These are phyloP conservation scores for Peronospora belbahrii DNA, from an alignment of 352 stramenopile species.

Conservation along the genomic window DNA sequence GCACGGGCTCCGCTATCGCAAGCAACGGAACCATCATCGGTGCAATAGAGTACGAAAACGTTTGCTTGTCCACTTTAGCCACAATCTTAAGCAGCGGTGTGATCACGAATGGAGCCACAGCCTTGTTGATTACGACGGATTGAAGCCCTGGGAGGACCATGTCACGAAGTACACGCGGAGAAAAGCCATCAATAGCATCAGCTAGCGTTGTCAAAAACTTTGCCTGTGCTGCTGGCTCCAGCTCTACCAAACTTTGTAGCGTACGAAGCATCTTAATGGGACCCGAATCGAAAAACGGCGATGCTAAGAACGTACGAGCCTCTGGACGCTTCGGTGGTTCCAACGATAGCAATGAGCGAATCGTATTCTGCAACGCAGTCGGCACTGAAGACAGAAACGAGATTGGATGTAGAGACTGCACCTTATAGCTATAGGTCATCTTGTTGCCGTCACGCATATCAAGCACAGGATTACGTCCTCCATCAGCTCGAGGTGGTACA, in stretches of 20 bases:
- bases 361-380: conserved; percentile 80
- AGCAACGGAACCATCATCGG: conserved; percentile 78
- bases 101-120: conserved; percentile 82
- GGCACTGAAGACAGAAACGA: conserved; percentile 68
- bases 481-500: conserved; percentile 63
- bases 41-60: conserved; percentile 65
- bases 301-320: conserved; percentile 67
- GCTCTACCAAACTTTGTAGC: conserved; percentile 77
- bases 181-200: conserved; percentile 72
- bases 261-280: conserved; percentile 78
- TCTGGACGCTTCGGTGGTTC: conserved; percentile 57
- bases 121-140: conserved; percentile 78
- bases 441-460: conserved; percentile 83
- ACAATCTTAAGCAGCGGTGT: conserved; percentile 85
- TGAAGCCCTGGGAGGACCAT: conserved; percentile 80
- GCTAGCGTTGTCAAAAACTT: conserved; percentile 73
- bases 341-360: conserved; percentile 62
- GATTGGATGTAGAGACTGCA: conserved; percentile 84
- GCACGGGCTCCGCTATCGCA: conserved; percentile 76
- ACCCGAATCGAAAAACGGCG: conserved; percentile 81
- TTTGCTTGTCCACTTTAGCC: conserved; percentile 80
- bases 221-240: conserved; percentile 70
- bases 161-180: conserved; percentile 65
- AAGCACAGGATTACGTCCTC: conserved; percentile 71
- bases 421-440: conserved; percentile 85